These are phyloP conservation scores for Fusarium pseudograminearum DNA, from an alignment of 2,329 filamentous ascomycete genomes.

Conservation along the genomic window DNA sequence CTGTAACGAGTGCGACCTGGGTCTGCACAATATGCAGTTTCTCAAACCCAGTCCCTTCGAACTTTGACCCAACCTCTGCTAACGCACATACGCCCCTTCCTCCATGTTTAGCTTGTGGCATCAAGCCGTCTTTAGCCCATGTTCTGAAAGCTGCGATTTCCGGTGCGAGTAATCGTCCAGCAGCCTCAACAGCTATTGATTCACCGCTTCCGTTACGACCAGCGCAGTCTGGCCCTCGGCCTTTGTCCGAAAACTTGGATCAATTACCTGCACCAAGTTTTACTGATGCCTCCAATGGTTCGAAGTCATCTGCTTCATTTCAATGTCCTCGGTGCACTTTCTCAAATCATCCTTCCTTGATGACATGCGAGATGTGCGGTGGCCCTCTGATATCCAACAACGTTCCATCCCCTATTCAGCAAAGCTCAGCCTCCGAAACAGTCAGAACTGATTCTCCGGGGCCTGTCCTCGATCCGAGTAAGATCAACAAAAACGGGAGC, in stretches of 20 bases:
- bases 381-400: conserved; percentile 74
- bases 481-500: conserved; percentile 50
- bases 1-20: conserved; percentile 80
- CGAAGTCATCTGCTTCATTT: conserved; percentile 56
- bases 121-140: conserved; percentile 86
- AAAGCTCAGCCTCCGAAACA: conserved; percentile 53
- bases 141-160: conserved; percentile 89
- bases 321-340: conserved; percentile 93
- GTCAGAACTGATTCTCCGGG: conserved; percentile 80
- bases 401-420: conserved; percentile 51
- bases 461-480: conserved; percentile 66
- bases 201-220: conserved; percentile 51
- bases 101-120: conserved; percentile 92
- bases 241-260: conserved; percentile 22
- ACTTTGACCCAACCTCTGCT: conserved; percentile 88
- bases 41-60: conserved; percentile 90
- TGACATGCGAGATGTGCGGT: conserved; percentile 91
- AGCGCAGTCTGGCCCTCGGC: conserved; percentile 23
- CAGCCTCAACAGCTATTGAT: conserved; percentile 31
- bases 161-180: conserved; percentile 70
- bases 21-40: conserved; percentile 96
- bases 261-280: conserved; percentile 8
- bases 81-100: conserved; percentile 83
- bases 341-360: conserved; percentile 87
- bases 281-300: conserved; percentile 3